A percentile compares a stretch with the other conserved stretches of the same genome.
These are phyloP conservation scores for Drechslerella dactyloides DNA, from an alignment of 2,329 filamentous ascomycete genomes.

Conservation along the genomic window DNA sequence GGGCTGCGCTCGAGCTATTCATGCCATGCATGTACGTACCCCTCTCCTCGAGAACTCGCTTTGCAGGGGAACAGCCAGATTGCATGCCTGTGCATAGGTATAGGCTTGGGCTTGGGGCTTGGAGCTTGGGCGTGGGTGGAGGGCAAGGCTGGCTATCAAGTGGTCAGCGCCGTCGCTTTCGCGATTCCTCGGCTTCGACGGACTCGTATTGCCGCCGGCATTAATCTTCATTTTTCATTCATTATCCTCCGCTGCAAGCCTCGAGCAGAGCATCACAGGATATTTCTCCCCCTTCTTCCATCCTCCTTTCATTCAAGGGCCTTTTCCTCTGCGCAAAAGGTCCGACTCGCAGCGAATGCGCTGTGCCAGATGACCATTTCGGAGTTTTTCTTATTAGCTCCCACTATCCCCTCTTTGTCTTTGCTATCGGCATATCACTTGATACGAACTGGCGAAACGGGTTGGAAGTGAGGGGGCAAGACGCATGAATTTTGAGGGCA, in stretches of 20 bases:
- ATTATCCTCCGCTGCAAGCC: constrained; percentile 1
- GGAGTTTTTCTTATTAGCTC: constrained; percentile 30
- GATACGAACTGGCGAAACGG: constrained; percentile 46
- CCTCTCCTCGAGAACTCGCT: constrained; percentile 32
- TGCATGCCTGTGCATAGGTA: not conserved
- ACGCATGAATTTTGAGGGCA: constrained; percentile 40
- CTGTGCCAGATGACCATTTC: constrained; percentile 20
- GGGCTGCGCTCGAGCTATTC: constrained; percentile 17
- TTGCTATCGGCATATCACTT: constrained; percentile 48
- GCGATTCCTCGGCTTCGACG: not conserved
- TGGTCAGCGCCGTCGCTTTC: not conserved
- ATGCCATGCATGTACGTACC: constrained; percentile 41
- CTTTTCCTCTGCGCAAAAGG: not conserved
- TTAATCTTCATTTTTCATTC: not conserved
- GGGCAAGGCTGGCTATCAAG: not conserved
- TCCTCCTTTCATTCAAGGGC: constrained; percentile 18
- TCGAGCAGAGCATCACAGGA: constrained; percentile 2
- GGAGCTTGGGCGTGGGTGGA: not conserved
- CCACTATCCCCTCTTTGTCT: constrained; percentile 10
- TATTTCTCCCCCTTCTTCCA: constrained; percentile 16
- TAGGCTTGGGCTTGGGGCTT: too few species aligned
- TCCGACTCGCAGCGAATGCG: constrained; percentile 10
- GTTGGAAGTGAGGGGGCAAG: constrained; percentile 13
- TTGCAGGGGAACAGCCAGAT: constrained; percentile 20
- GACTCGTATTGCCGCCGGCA: not conserved